Evolutionary conservation across 2,329 filamentous ascomycete species (phyloP).

Genomic region (Beauveria scarabaeidicola): DNA sequence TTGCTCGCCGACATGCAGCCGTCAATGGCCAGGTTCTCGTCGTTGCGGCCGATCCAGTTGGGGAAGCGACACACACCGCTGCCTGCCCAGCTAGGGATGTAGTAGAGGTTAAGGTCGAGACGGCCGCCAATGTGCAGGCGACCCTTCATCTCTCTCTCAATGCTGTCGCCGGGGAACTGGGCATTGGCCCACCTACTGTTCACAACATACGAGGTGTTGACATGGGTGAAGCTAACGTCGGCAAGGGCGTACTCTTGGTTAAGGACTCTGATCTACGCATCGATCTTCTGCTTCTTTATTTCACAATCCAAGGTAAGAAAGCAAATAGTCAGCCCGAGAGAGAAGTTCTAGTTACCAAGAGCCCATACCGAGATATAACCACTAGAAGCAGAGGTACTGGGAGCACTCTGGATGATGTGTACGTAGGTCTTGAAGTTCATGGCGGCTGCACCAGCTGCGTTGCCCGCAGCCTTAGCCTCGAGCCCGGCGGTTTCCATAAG

Average conservation of each 20-base stretch:
- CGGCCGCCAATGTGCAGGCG: conserved; percentile 33
- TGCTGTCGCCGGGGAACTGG: neutral
- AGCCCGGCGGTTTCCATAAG: neutral
- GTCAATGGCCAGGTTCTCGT: conserved; percentile 28
- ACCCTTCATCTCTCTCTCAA: neutral
- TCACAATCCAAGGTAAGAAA: too few relatives aligned
- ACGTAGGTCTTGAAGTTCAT: conserved; percentile 3
- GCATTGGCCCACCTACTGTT: neutral
- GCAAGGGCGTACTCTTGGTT: neutral
- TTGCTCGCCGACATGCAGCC: conserved; percentile 31
- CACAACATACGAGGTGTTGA: conserved; percentile 1
- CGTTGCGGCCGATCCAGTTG: conserved; percentile 20
- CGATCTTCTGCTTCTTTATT: neutral
- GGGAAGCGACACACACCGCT: conserved; percentile 41
- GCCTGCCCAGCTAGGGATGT: conserved; percentile 27
- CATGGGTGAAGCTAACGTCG: neutral
- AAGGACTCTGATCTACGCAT: neutral
- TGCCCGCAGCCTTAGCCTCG: neutral
- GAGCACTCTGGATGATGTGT: neutral
- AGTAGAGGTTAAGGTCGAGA: conserved; percentile 39
- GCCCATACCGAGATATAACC: neutral
- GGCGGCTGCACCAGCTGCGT: neutral
- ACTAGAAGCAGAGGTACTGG: neutral
- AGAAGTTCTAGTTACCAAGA: too few relatives aligned
- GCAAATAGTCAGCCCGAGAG: too few relatives aligned